Evolutionary conservation across 768 basidiomycete genomes (phyloP).

Genomic region (Pisolithus marmoratus): DNA sequence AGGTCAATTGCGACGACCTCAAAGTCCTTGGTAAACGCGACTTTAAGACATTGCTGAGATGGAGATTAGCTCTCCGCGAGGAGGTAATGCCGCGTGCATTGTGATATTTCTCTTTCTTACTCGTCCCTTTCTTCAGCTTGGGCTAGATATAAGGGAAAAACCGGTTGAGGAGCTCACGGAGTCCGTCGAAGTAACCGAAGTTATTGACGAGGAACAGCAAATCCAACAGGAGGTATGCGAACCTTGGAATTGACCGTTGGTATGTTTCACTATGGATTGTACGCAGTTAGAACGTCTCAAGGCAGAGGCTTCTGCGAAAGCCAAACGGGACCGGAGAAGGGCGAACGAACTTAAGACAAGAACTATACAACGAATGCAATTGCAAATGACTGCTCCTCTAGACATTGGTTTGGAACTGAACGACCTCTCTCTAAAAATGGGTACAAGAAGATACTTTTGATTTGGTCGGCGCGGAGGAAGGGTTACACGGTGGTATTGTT

Average conservation of each 20-base stretch:
- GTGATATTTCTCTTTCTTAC: slow-evolving; percentile 4
- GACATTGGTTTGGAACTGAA: slow-evolving; percentile 89
- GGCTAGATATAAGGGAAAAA: slow-evolving; percentile 75
- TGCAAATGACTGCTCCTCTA: slow-evolving; percentile 96
- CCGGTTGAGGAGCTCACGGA: slow-evolving; percentile 74
- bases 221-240: slow-evolving; percentile 78
- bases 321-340: slow-evolving; percentile 76
- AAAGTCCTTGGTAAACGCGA: slow-evolving; percentile 98
- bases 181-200: slow-evolving; percentile 55
- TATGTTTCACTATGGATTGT: slow-evolving; percentile 5
- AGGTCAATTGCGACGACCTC: slow-evolving; percentile 82
- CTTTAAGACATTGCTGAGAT: slow-evolving; percentile 89
- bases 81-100: slow-evolving; percentile 46
- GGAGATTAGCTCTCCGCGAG: slow-evolving; percentile 82
- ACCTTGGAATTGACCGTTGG: background rate
- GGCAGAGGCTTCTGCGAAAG: slow-evolving; percentile 62
- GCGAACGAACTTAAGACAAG: slow-evolving; percentile 85
- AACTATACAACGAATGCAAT: slow-evolving; percentile 90
- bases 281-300: slow-evolving; percentile 78
- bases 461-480: slow-evolving; percentile 56
- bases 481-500: slow-evolving; percentile 35
- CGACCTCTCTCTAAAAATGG: slow-evolving; percentile 65
- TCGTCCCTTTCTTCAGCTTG: slow-evolving; percentile 45
- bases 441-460: slow-evolving; percentile 89
- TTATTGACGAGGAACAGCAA: slow-evolving; percentile 81